These are phyloP conservation scores for Myxozyma geophila DNA, from an alignment of 805 yeast genomes.

Conservation along the genomic window DNA sequence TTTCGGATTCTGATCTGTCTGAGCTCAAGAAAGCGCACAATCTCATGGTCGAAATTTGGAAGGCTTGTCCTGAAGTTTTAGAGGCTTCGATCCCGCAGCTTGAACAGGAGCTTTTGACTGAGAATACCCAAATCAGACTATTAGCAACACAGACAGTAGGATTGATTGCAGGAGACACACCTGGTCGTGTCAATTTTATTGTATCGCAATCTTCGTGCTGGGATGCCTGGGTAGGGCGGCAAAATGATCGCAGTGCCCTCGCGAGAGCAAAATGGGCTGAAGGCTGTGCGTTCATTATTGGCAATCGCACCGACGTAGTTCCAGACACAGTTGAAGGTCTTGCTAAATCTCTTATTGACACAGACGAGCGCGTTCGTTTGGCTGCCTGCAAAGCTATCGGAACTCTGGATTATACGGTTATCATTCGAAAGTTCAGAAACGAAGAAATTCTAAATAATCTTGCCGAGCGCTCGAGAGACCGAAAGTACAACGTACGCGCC, in stretches of 20 bases:
- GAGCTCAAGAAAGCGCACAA: constrained; percentile 66
- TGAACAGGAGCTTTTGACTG: constrained; percentile 71
- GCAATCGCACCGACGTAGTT: constrained; percentile 50
- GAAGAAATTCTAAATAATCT: constrained; percentile 58
- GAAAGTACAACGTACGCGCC: constrained; percentile 64
- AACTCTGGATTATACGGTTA: constrained; percentile 50
- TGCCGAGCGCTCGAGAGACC: constrained; percentile 71
- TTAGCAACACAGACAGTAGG: constrained; percentile 79
- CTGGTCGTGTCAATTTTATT: constrained; percentile 62
- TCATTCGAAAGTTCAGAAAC: constrained; percentile 56
- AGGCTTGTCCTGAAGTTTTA: constrained; percentile 71
- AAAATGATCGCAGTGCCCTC: constrained; percentile 65
- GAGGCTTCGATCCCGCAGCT: constrained; percentile 76
- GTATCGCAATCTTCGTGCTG: constrained; percentile 56
- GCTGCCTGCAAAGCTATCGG: constrained; percentile 59
- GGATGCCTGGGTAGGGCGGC: constrained; percentile 73
- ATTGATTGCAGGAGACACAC: constrained; percentile 55
- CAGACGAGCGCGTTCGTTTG: constrained; percentile 73
- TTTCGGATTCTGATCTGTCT: constrained; percentile 43
- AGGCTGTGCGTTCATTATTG: constrained; percentile 56
- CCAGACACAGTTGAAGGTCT: constrained; percentile 62
- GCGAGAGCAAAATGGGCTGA: constrained; percentile 77
- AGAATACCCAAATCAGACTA: constrained; percentile 65
- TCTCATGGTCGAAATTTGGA: constrained; percentile 73
- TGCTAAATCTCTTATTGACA: constrained; percentile 70